Percentiles rank a stretch among this genome's conserved stretches.
These are phyloP conservation scores for Blakeslea trispora DNA, from an alignment of 371 early-diverging fungal species.

Conservation along the genomic window DNA sequence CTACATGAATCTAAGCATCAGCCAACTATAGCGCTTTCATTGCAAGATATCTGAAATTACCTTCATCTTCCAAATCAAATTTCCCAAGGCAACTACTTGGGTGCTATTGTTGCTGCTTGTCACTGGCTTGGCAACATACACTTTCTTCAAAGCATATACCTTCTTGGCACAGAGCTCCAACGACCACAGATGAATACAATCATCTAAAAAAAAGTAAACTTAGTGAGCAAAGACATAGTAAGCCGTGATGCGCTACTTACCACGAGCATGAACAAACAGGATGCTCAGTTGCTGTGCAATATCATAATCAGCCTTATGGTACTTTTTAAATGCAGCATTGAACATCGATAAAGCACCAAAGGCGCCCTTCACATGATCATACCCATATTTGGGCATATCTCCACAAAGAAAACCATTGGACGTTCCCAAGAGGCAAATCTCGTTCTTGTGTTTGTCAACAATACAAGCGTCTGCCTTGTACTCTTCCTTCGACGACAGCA, in stretches of 20 bases:
- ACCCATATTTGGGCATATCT: conserved; percentile 13
- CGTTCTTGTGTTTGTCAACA: conserved; percentile 8
- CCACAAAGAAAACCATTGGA: conserved; percentile 9
- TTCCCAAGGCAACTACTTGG: conserved; percentile 14
- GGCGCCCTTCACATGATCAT: conserved; percentile 11
- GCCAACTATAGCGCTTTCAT: conserved; percentile 9
- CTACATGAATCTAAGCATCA: not conserved
- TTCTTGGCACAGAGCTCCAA: conserved; percentile 19
- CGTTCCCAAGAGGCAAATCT: conserved; percentile 7
- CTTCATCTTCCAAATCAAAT: conserved; percentile 15
- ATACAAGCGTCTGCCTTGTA: conserved; percentile 18
- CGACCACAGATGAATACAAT: conserved; percentile 19
- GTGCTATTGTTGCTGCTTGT: not conserved
- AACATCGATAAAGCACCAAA: conserved; percentile 14
- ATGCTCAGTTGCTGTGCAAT: conserved; percentile 8
- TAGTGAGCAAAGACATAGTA: conserved; percentile 9
- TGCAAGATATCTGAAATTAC: conserved; percentile 5
- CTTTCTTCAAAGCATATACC: conserved; percentile 14
- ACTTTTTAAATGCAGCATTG: conserved; percentile 9
- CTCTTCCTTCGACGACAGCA: conserved; percentile 13
- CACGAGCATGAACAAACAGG: conserved; percentile 14
- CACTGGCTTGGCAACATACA: conserved; percentile 9
- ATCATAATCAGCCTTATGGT: conserved; percentile 4
- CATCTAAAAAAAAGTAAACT: conserved; percentile 10
- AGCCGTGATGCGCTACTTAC: conserved; percentile 12